Conservation (phyloP, 78 protist genomes). For the Planoprotostelium fungivorum region DNA sequence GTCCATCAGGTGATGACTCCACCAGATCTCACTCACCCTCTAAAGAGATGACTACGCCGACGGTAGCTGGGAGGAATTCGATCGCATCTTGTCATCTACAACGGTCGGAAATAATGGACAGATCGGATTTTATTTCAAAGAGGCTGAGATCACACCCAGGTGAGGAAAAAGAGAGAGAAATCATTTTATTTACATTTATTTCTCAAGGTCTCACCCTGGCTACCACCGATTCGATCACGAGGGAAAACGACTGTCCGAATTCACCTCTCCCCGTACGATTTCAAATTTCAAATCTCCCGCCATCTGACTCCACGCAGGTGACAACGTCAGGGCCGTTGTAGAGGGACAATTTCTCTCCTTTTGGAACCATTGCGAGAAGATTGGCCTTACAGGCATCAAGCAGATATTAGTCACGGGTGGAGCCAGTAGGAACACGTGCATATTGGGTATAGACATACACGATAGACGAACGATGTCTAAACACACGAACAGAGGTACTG, state of each 20-base stretch:
- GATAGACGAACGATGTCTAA: too few species aligned
- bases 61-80: background rate
- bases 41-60: background rate
- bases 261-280: background rate
- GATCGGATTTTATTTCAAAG: background rate
- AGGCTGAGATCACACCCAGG: background rate
- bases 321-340: background rate
- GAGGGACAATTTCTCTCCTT: conserved; percentile 1
- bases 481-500: too few species aligned
- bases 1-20: background rate
- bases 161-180: background rate
- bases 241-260: background rate
- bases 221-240: background rate
- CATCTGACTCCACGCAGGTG: background rate
- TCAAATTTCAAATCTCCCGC: background rate
- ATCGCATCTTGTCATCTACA: background rate
- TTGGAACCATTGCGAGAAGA: conserved; percentile 1
- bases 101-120: background rate
- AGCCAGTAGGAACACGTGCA: background rate
- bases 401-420: background rate
- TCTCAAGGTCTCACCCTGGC: background rate
- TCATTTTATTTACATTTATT: too few species aligned
- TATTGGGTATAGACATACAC: background rate
- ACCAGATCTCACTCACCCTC: background rate
- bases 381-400: background rate